Conservation (phyloP, 2,329 filamentous ascomycete genomes). For the Apiospora pterosperma region DNA sequence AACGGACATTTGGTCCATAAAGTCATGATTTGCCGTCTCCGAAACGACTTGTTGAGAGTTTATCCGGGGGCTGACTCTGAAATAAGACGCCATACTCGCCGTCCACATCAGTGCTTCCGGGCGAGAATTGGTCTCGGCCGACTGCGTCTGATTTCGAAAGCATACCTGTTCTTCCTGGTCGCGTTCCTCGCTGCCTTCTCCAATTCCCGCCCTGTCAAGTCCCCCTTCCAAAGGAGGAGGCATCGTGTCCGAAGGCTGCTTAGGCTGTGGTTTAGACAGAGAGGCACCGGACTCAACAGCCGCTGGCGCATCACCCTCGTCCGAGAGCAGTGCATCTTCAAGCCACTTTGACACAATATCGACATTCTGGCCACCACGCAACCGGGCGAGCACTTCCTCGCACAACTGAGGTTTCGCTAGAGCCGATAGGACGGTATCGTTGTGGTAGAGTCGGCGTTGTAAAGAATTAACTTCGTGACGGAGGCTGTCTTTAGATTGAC, state of each 20-base stretch:
- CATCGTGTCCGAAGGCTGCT: conserved; percentile 14
- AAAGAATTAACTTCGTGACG: conserved; percentile 57
- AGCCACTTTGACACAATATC: conserved; percentile 56
- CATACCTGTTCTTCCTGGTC: conserved; percentile 47
- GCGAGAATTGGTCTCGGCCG: conserved; percentile 44
- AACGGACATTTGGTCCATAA: conserved; percentile 47
- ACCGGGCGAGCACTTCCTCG: conserved; percentile 50
- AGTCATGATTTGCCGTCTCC: conserved; percentile 30
- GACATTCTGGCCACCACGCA: conserved; percentile 51
- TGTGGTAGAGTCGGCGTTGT: conserved; percentile 50
- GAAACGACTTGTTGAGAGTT: conserved; percentile 36
- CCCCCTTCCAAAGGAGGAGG: conserved; percentile 15
- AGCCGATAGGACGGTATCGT: conserved; percentile 52
- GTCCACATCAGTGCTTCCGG: conserved; percentile 40
- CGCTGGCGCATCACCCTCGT: conserved; percentile 8
- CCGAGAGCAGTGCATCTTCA: conserved; percentile 22
- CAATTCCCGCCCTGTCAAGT: conserved; percentile 29
- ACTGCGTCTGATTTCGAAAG: conserved; percentile 41
- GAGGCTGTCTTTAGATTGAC: conserved; percentile 61
- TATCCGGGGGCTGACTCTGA: conserved; percentile 48
- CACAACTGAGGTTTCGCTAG: conserved; percentile 47
- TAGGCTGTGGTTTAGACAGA: conserved; percentile 19
- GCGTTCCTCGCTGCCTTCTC: conserved; percentile 32
- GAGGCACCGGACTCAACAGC: conserved; percentile 10
- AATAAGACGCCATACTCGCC: conserved; percentile 39